Base-by-base conservation (phyloP, 352 stramenopile species). In the Globisporangium carolinianum region DNA sequence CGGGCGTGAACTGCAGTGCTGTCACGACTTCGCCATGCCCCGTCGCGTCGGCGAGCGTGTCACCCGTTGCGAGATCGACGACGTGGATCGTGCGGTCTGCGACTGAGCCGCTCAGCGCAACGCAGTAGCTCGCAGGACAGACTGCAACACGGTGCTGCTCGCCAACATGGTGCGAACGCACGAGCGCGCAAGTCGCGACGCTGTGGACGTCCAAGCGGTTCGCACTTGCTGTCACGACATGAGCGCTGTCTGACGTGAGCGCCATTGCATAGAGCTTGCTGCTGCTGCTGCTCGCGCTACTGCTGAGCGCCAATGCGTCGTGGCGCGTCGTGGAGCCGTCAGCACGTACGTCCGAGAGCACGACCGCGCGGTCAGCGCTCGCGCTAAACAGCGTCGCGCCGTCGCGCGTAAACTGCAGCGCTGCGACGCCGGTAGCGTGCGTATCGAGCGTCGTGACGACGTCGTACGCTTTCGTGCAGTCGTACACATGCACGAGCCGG, bases 61-160 rank as follows among this genome's bases (percentile, higher is more conserved):
- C 77, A 6, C 89, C 87, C 7, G 71, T 86, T 11, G 73, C 70
- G 18, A 97, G 71, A 49, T 97, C 88, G 2, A 96, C 65, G 1
- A 97, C 47, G n/a, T 88, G 72, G 47, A 97, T 91, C 15, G 65
- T 87, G 64, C 89, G 96, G 51, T 97, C 87, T 9, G 83, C 78
- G 5, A 82, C 46, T 2, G 86, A 94, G 1, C 82, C 83, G 51
- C 87, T 91, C 59, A 95, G 77, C 7, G 86, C 94, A 8, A 91
- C 76, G 53, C 78, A 89, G 17, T 70, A 85, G 35, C 76, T 79
- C 12, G 71, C 82, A 0, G 84, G 80, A 47, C 82, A 89, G 49
- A 91, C 57, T 18, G 73, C 80, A 43, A 91, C 65, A 15, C 74
- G 82, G 37, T 89, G 78, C 47, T 92, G 82, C 51, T 94, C 86